Percentiles rank a stretch among this genome's conserved stretches.
Evolutionary conservation across 176 grass and related monocot genomes (phyloP).

Genomic region (Tuctoria greenei): DNA sequence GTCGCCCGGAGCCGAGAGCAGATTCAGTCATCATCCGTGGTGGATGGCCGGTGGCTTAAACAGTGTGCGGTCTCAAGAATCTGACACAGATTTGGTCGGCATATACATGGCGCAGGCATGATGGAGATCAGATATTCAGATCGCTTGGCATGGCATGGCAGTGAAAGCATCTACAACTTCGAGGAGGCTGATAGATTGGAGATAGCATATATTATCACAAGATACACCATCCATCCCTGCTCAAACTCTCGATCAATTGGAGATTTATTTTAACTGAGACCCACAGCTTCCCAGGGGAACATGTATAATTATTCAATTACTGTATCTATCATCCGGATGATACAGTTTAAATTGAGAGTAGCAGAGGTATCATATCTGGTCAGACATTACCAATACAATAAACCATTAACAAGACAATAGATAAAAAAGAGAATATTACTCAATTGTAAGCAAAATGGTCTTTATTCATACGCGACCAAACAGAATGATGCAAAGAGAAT

Average conservation of each 20-base stretch:
- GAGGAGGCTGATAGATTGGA: background rate
- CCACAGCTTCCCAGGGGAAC: background rate
- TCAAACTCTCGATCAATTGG: no score
- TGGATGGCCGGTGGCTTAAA: background rate
- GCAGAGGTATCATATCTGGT: background rate
- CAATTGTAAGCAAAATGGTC: background rate
- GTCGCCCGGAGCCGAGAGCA: no score
- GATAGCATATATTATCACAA: slow-evolving; percentile 35
- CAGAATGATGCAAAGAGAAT: slow-evolving; percentile 21
- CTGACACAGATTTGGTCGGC: background rate
- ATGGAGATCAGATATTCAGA: slow-evolving; percentile 1
- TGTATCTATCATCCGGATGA: background rate
- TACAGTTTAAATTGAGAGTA: slow-evolving; percentile 3
- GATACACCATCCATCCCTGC: background rate
- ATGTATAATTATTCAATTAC: background rate
- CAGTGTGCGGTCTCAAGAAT: background rate
- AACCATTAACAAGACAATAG: background rate
- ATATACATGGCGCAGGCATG: background rate
- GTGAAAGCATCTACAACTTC: slow-evolving; percentile 32
- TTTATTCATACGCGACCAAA: slow-evolving; percentile 38
- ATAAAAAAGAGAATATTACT: background rate
- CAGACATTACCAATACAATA: background rate
- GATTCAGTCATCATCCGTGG: background rate
- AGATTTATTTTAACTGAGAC: background rate
- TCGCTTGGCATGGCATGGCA: background rate